phyloP scores from a whole-genome alignment of 2,329 filamentous ascomycete species.

The Phialophora verrucosa region DNA sequence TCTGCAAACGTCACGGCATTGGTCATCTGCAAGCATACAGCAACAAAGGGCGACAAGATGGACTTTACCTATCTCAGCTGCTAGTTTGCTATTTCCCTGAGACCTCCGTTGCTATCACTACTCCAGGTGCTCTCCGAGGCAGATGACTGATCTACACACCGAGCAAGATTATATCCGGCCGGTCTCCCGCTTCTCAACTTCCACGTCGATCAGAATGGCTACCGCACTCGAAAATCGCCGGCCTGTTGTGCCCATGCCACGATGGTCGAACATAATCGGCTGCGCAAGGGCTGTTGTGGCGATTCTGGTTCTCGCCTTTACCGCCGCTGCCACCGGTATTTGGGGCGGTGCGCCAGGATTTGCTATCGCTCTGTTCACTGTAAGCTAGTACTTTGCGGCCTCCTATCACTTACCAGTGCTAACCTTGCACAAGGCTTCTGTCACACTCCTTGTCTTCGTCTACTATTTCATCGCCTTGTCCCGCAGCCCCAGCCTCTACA shows the following conservation, averaged over 20 bases:
- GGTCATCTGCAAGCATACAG: not conserved
- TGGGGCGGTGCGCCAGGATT: constrained; percentile 34
- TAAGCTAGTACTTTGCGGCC: constrained; percentile 22
- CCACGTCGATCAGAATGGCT: constrained; percentile 27
- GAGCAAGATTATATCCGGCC: constrained; percentile 11
- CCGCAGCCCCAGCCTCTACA: constrained; percentile 33
- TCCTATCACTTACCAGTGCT: not conserved
- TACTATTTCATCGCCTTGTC: constrained; percentile 37
- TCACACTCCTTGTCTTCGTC: constrained; percentile 33
- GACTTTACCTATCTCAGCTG: not conserved
- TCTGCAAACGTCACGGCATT: constrained; percentile 15
- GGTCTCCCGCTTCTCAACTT: constrained; percentile 32
- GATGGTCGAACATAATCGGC: constrained; percentile 34
- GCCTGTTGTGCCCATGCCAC: constrained; percentile 37
- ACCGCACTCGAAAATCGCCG: constrained; percentile 1
- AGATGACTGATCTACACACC: constrained; percentile 21
- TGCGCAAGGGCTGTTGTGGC: constrained; percentile 33
- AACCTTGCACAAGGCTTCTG: constrained; percentile 26
- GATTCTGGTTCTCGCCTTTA: constrained; percentile 32
- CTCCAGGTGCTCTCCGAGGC: not conserved
- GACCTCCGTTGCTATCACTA: not conserved
- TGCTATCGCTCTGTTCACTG: constrained; percentile 35
- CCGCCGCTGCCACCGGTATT: constrained; percentile 30
- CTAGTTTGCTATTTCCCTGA: constrained; percentile 1
- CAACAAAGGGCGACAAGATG: constrained; percentile 10